phyloP scores from a whole-genome alignment of 2,329 filamentous ascomycete genomes.

The Alternaria metachromatica region DNA sequence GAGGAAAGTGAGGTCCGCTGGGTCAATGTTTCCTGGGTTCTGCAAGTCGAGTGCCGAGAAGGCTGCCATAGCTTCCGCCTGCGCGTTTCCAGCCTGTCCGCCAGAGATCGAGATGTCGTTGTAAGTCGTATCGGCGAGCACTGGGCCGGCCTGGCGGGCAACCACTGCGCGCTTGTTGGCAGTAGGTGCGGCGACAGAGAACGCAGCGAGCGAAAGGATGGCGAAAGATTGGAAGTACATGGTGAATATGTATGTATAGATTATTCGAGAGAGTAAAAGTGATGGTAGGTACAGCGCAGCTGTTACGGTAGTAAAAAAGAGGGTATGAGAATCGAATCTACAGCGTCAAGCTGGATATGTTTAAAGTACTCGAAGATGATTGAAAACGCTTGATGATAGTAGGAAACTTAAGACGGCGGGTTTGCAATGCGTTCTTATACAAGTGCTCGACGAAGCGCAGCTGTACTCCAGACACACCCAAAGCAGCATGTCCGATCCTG shows the following conservation, averaged over 20 bases:
- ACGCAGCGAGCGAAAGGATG: conserved; percentile 36
- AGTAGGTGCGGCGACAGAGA: conserved; percentile 34
- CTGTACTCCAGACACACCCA: neutral
- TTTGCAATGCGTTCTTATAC: conserved; percentile 17
- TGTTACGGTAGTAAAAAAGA: conserved; percentile 20
- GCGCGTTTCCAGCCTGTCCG: conserved; percentile 60
- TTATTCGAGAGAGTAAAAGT: neutral
- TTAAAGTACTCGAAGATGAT: neutral
- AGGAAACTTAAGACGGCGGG: conserved; percentile 22
- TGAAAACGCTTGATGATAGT: conserved; percentile 28
- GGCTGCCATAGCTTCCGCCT: conserved; percentile 61
- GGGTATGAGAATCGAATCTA: conserved; percentile 17
- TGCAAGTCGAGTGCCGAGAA: conserved; percentile 60
- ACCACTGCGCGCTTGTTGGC: conserved; percentile 25
- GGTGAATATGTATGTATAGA: conserved; percentile 7
- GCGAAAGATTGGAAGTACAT: conserved; percentile 41
- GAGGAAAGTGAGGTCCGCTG: conserved; percentile 59
- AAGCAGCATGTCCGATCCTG: conserved; percentile 6
- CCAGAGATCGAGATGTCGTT: conserved; percentile 58
- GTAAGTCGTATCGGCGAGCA: conserved; percentile 41
- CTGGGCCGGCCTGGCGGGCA: conserved; percentile 27
- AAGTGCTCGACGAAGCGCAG: neutral
- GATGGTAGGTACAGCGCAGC: conserved; percentile 33
- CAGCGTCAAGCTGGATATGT: conserved; percentile 41
- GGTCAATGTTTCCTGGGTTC: conserved; percentile 57